Conservation (phyloP, 768 basidiomycete species). For the Rhizopogon rudus region DNA sequence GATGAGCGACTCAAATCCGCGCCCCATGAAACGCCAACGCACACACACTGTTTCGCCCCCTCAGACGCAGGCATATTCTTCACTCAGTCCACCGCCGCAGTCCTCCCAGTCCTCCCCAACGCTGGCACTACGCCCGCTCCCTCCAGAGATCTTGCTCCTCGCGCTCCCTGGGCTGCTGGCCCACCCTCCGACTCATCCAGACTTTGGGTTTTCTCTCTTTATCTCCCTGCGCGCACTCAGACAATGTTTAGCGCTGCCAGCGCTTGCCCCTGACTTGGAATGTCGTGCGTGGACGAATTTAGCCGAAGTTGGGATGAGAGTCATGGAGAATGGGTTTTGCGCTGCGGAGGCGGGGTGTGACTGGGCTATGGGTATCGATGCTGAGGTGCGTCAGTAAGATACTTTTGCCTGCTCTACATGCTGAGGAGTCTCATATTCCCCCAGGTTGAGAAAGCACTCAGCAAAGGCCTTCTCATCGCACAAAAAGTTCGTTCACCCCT, state of each 20-base stretch:
- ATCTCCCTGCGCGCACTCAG: conserved; percentile 53
- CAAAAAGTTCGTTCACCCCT: conserved; percentile 22
- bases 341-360: neutral
- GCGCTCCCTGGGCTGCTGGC: conserved; percentile 54
- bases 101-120: neutral
- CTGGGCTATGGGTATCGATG: neutral
- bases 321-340: neutral
- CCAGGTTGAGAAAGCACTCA: neutral
- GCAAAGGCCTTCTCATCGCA: neutral
- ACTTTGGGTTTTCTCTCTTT: conserved; percentile 49
- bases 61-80: neutral
- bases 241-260: conserved; percentile 45
- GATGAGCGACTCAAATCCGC: conserved; percentile 26
- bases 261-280: conserved; percentile 54
- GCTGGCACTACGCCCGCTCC: conserved; percentile 26
- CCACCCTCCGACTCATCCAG: conserved; percentile 59
- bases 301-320: conserved; percentile 58
- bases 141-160: conserved; percentile 48
- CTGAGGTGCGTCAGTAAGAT: neutral
- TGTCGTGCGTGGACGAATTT: conserved; percentile 68
- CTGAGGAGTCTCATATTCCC: neutral
- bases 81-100: neutral
- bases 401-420: conserved; percentile 4
- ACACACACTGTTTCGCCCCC: conserved; percentile 1
- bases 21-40: conserved; percentile 32